A percentile compares a stretch with the other conserved stretches of the same genome.
Conservation (phyloP, 441 rosid genomes). For the Flueggea neowawraea region DNA sequence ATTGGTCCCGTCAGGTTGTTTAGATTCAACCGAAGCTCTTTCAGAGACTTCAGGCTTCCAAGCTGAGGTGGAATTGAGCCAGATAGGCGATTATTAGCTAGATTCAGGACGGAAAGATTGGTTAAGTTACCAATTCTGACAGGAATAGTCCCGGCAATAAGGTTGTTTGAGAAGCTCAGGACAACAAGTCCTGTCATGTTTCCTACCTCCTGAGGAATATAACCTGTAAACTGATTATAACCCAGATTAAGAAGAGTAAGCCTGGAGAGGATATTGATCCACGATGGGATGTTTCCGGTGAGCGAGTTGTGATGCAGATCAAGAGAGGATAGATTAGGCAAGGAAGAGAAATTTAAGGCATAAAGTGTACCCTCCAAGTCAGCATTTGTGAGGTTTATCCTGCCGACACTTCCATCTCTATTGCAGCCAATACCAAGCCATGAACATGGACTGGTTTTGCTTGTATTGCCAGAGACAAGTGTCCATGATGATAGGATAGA, state of each 20-base stretch:
- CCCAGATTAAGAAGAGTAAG: conserved; percentile 18
- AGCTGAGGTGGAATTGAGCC: conserved; percentile 20
- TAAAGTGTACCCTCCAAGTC: conserved; percentile 18
- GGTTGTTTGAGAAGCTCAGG: conserved; percentile 14
- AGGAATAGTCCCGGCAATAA: conserved; percentile 23
- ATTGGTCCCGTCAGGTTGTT: conserved; percentile 22
- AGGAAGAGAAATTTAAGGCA: conserved; percentile 19
- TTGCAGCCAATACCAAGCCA: conserved; percentile 34
- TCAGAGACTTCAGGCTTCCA: conserved; percentile 14
- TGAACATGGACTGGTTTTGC: conserved; percentile 1
- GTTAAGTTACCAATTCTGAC: conserved; percentile 14
- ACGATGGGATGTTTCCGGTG: conserved; percentile 10
- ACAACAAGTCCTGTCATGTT: conserved; percentile 6
- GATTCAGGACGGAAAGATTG: conserved; percentile 8
- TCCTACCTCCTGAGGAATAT: conserved; percentile 20
- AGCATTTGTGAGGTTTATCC: conserved; percentile 17
- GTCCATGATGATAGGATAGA: conserved; percentile 43
- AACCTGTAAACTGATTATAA: conserved; percentile 16
- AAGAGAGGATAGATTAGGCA: conserved; percentile 22
- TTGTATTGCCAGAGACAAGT: conserved; percentile 4
- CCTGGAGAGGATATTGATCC: conserved; percentile 4
- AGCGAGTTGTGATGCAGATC: conserved; percentile 21
- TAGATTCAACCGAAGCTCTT: conserved; percentile 13
- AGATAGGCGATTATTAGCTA: conserved; percentile 3
- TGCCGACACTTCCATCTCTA: conserved; percentile 10